Evolutionary conservation across 2,329 filamentous ascomycete species (phyloP), one percentile per base, ranked within the genome.

Genomic region (Claviceps purpurea): DNA sequence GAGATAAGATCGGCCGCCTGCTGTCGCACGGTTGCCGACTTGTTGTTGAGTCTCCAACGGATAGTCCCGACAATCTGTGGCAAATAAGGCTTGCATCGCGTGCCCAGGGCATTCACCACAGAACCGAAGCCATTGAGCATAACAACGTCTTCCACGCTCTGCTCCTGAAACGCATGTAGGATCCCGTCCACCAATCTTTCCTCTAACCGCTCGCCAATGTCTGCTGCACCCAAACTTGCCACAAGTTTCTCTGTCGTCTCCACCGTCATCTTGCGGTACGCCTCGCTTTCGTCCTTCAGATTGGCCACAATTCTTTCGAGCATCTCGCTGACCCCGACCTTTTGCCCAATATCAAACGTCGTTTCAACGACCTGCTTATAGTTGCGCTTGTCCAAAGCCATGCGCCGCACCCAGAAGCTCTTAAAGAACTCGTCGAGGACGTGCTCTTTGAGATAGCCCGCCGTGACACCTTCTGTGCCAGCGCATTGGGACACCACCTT

Each of bases 251-350:
- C 93, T 8, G 97, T 82, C 0, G 93, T 97, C 73, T 98, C 93
- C 38, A 98, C 86, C 0, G 93, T 96, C 93, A 98, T 98, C 75
- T 97, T 97, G 49, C 93, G 84, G 69, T 98, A 98, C 1, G 91
- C 85, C 66, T 98, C 93, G 66, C 87, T 96, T 69, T 98, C 93
- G 64, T 98, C 93, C 69, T 98, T 98, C 59, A 98, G 78, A 65
- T 98, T 96, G 70, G 82, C 86, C 50, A 97, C 93, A 53, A 97
- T 87, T 47, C 90, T 78, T 68, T 96, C 89, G 4, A 97, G 76
- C 54, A 98, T 97, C 73, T 97, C 91, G 59, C 89, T 85, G 51
- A 90, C 90, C 43, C 93, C 93, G n/a, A 97, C 91, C 70, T 98
- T 98, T 66, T 97, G 89, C 51, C 89, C 90, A 48, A 98, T 81